These are phyloP conservation scores for Huntiella abstrusa DNA, from an alignment of 2,329 filamentous ascomycete species.

Conservation along the genomic window DNA sequence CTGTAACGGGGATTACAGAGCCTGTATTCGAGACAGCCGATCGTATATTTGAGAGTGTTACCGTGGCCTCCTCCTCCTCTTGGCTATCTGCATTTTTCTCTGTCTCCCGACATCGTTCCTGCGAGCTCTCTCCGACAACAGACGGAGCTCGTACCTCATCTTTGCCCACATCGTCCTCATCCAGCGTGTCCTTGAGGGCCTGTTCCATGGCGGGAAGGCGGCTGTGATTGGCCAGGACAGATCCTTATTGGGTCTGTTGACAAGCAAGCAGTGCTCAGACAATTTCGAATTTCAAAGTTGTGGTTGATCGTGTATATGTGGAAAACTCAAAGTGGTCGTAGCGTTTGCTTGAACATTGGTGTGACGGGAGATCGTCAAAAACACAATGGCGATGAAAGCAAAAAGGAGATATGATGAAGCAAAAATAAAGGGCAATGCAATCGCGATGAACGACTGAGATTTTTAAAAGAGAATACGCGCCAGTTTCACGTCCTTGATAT, in stretches of 20 bases:
- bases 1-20: background rate
- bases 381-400: background rate
- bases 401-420: too few relatives aligned
- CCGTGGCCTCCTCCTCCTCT: too few relatives aligned
- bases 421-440: background rate
- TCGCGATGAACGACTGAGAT: background rate
- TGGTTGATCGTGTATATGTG: background rate
- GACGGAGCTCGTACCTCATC: constrained; percentile 2
- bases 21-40: background rate
- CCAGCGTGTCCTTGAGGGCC: constrained; percentile 5
- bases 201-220: constrained; percentile 1
- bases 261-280: background rate
- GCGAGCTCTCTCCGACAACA: too few relatives aligned
- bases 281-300: background rate
- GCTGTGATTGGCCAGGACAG: constrained; percentile 9
- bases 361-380: constrained; percentile 1
- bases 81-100: too few relatives aligned
- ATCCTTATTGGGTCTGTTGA: background rate
- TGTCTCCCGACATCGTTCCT: too few relatives aligned
- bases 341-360: too few relatives aligned
- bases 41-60: too few relatives aligned
- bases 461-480: too few relatives aligned
- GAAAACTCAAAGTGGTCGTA: too few relatives aligned
- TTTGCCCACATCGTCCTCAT: background rate
- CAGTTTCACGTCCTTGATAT: too few relatives aligned